Evolutionary conservation across 2,329 filamentous ascomycete genomes (phyloP), one percentile per base, ranked within the genome.

Genomic region (Coniochaeta ligniaria): DNA sequence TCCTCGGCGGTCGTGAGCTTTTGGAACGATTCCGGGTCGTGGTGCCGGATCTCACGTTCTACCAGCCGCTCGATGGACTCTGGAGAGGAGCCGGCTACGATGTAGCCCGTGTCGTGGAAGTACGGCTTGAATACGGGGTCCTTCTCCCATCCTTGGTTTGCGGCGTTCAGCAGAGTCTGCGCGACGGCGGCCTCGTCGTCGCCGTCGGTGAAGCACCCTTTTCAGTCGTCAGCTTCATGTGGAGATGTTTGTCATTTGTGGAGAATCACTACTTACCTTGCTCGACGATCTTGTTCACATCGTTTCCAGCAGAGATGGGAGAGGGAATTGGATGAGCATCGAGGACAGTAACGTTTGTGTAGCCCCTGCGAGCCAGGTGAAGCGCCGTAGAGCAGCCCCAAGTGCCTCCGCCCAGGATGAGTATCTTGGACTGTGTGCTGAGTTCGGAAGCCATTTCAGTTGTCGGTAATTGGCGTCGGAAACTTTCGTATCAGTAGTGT

Each of bases 41-140:
- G 63, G 12, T 61, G 63, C 45, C 59, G 56, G 33, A 65, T 63
- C 3, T 67, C 64, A 6, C 60, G 66, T 61, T 22, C 60, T 45
- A 47, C 67, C 65, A 60, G 16, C 14, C 52, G 20, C 36, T 47
- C 38, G 1, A 43, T 60, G n/a, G 45, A 26, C 38, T 60, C 38
- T 26, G 50, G 59, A 12, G 66, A 64, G 24, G 63, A 66, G 38
- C 66, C 64, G 16, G 67, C 65, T 61, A 65, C 63, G 20, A 80
- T 76, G 63, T 78, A 78, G 28, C 78, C 77, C 0, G 78, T 81
- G 12, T 73, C 68, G 61, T 80, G 77, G 62, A 80, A 79, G 63
- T 72, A 76, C 3, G 73, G 71, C 59, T 67, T 70, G 66, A 78
- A 77, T 5, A 80, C 60, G 1, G 74, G 68, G 62, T 80, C 78